Percentiles rank a stretch among this genome's conserved stretches.
These are phyloP conservation scores for Evansstolkia leycettana DNA, from an alignment of 495 filamentous ascomycete genomes.

Conservation along the genomic window DNA sequence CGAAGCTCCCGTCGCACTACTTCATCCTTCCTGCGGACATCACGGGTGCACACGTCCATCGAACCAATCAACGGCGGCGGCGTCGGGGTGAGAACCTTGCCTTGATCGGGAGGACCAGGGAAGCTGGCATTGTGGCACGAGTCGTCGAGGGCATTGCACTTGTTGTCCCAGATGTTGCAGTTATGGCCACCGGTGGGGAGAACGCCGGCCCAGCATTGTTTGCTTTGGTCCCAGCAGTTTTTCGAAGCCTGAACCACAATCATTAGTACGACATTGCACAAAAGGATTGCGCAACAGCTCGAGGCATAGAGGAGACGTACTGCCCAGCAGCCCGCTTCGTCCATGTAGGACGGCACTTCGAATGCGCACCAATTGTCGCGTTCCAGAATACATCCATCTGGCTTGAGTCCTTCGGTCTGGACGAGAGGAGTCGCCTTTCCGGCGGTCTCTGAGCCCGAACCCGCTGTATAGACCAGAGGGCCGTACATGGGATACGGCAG, in stretches of 20 bases:
- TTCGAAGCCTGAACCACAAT: conserved; percentile 14
- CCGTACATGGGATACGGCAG: conserved; percentile 47
- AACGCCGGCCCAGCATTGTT: conserved; percentile 42
- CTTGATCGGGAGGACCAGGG: conserved; percentile 47
- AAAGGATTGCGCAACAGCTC: neutral
- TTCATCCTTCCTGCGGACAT: too few species aligned
- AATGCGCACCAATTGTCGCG: conserved; percentile 64
- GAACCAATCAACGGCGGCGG: conserved; percentile 3
- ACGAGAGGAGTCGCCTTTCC: neutral
- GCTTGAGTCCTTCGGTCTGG: conserved; percentile 30
- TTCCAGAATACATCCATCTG: conserved; percentile 41
- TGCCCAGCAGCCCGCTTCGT: conserved; percentile 45
- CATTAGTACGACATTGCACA: neutral
- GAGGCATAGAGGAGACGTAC: conserved; percentile 8
- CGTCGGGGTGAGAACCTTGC: conserved; percentile 27
- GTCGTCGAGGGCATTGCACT: conserved; percentile 41
- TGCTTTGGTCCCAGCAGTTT: conserved; percentile 45
- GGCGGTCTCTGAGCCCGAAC: conserved; percentile 1
- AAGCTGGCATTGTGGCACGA: conserved; percentile 35
- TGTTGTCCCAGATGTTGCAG: conserved; percentile 47
- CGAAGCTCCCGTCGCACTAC: too few species aligned
- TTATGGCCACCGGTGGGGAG: conserved; percentile 42
- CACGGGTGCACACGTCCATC: conserved; percentile 2
- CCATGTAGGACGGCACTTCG: conserved; percentile 40
- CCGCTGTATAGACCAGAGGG: conserved; percentile 33